Percentiles rank a stretch among this genome's conserved stretches.
Conservation (phyloP, 176 grass and related monocot species). For the Aegilops speltoides region DNA sequence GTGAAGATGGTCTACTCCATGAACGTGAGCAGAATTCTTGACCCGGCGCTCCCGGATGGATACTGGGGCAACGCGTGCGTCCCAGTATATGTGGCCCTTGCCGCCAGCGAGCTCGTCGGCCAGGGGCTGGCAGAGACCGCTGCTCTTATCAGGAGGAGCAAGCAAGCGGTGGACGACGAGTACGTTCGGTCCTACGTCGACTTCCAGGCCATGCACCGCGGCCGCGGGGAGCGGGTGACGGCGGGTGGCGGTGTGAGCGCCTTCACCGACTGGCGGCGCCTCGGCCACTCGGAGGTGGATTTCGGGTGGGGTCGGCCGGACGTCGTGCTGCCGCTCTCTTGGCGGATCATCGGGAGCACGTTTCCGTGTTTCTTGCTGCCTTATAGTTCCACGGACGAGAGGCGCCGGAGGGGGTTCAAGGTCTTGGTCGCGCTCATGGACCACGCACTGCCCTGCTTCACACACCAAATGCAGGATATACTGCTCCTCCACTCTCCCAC, state of each 20-base stretch:
- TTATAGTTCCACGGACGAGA: conserved; percentile 13
- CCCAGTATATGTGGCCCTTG: conserved; percentile 56
- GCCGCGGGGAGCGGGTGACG: conserved; percentile 29
- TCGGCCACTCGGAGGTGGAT: conserved; percentile 64
- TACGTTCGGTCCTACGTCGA: conserved; percentile 77
- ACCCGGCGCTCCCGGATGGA: conserved; percentile 36
- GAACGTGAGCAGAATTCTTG: conserved; percentile 65
- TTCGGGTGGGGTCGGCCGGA: conserved; percentile 60
- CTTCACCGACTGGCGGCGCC: conserved; percentile 74
- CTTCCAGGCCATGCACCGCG: conserved; percentile 48
- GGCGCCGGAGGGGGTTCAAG: conserved; percentile 49
- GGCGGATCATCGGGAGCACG: conserved; percentile 58
- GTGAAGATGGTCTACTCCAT: conserved; percentile 90
- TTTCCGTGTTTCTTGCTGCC: conserved; percentile 63
- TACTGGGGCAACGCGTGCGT: conserved; percentile 86
- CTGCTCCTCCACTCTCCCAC: too few species aligned
- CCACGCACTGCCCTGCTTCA: conserved; percentile 21
- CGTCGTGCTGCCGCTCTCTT: conserved; percentile 55
- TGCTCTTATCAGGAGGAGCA: conserved; percentile 50
- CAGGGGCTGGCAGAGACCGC: conserved; percentile 41
- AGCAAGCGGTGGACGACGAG: conserved; percentile 51
- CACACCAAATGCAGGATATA: conserved; percentile 33
- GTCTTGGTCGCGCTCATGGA: conserved; percentile 42
- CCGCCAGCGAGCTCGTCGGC: conserved; percentile 36
- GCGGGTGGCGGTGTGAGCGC: conserved; percentile 43